Conservation (phyloP, 2,329 filamentous ascomycete species). For the Ophiobolus disseminans region DNA sequence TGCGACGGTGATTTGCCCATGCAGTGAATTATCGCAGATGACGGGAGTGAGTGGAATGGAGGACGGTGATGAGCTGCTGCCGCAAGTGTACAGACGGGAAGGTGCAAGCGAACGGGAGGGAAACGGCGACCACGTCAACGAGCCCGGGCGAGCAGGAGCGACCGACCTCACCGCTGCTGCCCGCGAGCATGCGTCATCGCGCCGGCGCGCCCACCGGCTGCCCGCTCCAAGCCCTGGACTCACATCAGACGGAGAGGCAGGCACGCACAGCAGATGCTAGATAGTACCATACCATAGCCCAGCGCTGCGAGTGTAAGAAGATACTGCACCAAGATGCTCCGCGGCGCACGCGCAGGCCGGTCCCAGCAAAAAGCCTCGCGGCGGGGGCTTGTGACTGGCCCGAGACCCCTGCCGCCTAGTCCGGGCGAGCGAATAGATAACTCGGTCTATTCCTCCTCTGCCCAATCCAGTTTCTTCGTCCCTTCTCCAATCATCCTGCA, state of each 20-base stretch:
- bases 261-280: not conserved
- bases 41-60: not conserved
- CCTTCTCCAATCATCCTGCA: conserved; percentile 39
- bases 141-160: too few species aligned
- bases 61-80: not conserved
- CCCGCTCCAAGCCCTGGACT: not conserved
- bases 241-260: not conserved
- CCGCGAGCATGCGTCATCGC: conserved; percentile 16
- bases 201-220: not conserved
- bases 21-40: conserved; percentile 18
- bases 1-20: conserved; percentile 43
- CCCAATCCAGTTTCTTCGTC: conserved; percentile 36
- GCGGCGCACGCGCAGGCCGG: not conserved
- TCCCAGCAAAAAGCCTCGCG: conserved; percentile 12
- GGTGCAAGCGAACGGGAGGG: conserved; percentile 7
- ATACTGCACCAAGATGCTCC: not conserved
- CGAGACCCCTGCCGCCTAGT: conserved; percentile 23
- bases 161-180: conserved; percentile 21
- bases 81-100: conserved; percentile 5
- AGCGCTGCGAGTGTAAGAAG: not conserved
- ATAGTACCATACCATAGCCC: not conserved
- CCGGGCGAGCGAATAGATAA: conserved; percentile 27
- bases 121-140: conserved; percentile 10
- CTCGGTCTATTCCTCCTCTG: conserved; percentile 25
- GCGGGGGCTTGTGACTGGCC: conserved; percentile 24